A percentile compares a stretch with the other conserved stretches of the same genome.
phyloP scores from a whole-genome alignment of 345 rosid genomes.

The Combretum micranthum region DNA sequence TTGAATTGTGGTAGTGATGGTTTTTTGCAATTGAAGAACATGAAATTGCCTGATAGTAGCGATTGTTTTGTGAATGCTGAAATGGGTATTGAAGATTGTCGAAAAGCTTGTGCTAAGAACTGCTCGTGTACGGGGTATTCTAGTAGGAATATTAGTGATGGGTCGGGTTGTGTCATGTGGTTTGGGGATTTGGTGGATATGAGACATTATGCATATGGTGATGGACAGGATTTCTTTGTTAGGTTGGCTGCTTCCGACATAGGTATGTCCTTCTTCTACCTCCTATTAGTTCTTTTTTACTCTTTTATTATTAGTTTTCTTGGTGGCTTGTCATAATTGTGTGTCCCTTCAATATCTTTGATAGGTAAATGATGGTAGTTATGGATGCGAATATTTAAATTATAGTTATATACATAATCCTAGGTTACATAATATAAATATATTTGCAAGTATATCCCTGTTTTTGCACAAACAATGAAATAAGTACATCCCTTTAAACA shows the following conservation, averaged over 20 bases:
- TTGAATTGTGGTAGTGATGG: constrained; percentile 42
- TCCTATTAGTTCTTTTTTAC: neutral
- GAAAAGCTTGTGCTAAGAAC: constrained; percentile 19
- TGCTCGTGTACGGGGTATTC: constrained; percentile 47
- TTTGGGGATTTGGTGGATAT: constrained; percentile 26
- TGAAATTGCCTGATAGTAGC: constrained; percentile 63
- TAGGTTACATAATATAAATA: no score
- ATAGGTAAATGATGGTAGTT: no score
- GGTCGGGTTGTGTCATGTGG: constrained; percentile 44
- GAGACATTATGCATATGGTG: constrained; percentile 31
- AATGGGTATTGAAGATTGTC: constrained; percentile 26
- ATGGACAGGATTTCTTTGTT: constrained; percentile 72
- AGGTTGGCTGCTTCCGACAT: constrained; percentile 71
- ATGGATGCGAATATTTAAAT: no score
- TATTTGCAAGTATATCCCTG: no score
- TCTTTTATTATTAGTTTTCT: no score
- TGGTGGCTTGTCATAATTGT: no score
- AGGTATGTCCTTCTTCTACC: constrained; percentile 33
- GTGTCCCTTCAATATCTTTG: no score
- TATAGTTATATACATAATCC: no score
- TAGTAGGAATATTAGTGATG: constrained; percentile 15
- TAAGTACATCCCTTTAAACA: no score
- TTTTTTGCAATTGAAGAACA: constrained; percentile 42
- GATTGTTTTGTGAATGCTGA: constrained; percentile 31
- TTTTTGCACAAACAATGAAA: no score